Evolutionary conservation across 192 early-diverging fungal genomes (phyloP), one percentile per base, ranked within the genome.

Genomic region (Mortierella claussenii): DNA sequence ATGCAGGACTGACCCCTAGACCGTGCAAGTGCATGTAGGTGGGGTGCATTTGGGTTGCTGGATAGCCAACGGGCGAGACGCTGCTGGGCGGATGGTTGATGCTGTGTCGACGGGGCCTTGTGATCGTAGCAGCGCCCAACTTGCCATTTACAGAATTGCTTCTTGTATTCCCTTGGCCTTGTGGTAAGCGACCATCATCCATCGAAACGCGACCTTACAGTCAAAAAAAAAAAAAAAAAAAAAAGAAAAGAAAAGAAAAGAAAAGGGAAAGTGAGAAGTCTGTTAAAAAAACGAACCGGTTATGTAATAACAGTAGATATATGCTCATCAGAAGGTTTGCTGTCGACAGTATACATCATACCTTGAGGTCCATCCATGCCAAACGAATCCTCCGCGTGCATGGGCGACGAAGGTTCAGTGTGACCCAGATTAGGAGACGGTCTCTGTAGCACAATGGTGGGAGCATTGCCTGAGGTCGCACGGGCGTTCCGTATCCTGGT

Each of bases 11-110:
- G 18, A 62, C 43, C 0, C 57, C 60, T 28, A 56, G 49, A 18
- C 69, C 60, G 54, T 63, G 24, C 4, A 34, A 3, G 11, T 47
- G 34, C 4, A 59, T 9, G 43, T 49, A 32, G 13, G 49, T 30
- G 24, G 34, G 42, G 0, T n/a, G n/a, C n/a, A n/a, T n/a, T n/a
- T n/a, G n/a, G n/a, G n/a, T n/a, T n/a, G n/a, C n/a, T n/a, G n/a
- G n/a, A 48, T 45, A 48, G 48, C 28, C 13, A 33, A 53, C 46
- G 15, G 64, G 33, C 28, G 54, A 24, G 10, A 59, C 24, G 7
- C 34, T 28, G 7, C 34, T 28, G 4, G 65, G 65, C 5, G 65
- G 55, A 7, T 68, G 69, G 31, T 62, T 71, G 55, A 63, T 62
- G n/a, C 59, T 62, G 47, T 70, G 58, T 37, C 69, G 37, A 10